A percentile compares a stretch with the other conserved stretches of the same genome.
These are phyloP conservation scores for Coemansia sp. DNA, from an alignment of 371 early-diverging fungal species.

Conservation along the genomic window DNA sequence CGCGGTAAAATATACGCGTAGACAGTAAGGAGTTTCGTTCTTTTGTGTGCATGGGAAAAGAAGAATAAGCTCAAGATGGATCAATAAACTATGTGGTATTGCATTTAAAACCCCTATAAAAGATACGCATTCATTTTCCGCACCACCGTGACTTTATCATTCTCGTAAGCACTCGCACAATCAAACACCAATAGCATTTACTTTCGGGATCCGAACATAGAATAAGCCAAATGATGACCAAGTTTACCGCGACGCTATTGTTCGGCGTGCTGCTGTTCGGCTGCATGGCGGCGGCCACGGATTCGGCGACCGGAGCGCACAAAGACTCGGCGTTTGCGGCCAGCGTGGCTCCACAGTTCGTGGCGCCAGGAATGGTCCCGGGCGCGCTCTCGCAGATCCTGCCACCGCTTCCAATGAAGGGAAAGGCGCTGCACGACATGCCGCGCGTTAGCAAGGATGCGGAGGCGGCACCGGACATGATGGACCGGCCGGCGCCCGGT, in stretches of 20 bases:
- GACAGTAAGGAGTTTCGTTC: no score
- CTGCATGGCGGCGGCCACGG: not conserved
- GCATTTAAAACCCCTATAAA: no score
- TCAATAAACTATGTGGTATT: no score
- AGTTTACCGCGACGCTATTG: not conserved
- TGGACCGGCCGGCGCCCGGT: not conserved
- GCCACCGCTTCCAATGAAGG: not conserved
- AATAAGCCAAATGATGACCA: not conserved
- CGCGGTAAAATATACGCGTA: no score
- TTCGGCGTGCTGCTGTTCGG: not conserved
- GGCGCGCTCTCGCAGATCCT: not conserved
- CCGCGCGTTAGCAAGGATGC: not conserved
- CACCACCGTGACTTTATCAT: no score
- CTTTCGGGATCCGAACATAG: not conserved
- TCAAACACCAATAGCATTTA: not conserved
- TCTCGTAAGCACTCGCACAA: not conserved
- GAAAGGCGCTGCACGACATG: not conserved
- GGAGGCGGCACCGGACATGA: not conserved
- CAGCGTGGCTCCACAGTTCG: not conserved
- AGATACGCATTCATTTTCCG: no score
- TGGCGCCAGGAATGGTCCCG: not conserved
- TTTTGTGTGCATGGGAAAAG: no score
- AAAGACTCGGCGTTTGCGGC: not conserved
- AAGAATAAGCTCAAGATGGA: no score
- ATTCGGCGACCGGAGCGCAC: not conserved